phyloP scores from a whole-genome alignment of 2,329 filamentous ascomycete species.

The Alternaria longipes region DNA sequence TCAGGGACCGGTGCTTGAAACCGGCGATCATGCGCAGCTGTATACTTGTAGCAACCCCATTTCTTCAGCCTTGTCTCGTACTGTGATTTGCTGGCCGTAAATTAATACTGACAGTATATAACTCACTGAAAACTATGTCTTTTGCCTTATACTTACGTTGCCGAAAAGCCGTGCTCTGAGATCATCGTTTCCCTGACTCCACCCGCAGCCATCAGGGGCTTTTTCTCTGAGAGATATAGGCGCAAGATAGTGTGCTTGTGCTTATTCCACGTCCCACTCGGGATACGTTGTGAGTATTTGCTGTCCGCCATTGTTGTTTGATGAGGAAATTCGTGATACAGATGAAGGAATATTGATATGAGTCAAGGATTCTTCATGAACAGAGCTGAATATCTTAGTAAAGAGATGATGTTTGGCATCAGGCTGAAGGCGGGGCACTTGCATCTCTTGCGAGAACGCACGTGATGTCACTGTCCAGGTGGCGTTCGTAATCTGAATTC shows the following conservation, averaged over 20 bases:
- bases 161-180: background rate
- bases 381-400: background rate
- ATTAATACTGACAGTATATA: too few species aligned
- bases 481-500: background rate
- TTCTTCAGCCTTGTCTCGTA: background rate
- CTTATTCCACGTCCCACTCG: background rate
- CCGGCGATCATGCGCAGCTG: background rate
- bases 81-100: background rate
- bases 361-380: accelerated
- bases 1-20: background rate
- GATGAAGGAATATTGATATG: accelerated
- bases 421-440: background rate
- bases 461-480: background rate
- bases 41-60: background rate
- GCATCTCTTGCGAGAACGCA: accelerated
- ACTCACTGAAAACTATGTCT: too few species aligned
- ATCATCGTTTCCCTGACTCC: too few species aligned
- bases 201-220: too few species aligned
- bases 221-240: background rate
- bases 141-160: background rate
- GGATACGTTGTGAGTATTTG: background rate
- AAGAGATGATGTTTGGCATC: background rate
- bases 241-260: background rate
- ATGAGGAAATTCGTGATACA: background rate
- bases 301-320: background rate